phyloP scores from a whole-genome alignment of 2,329 filamentous ascomycete genomes.

The Chaetomium sp. region DNA sequence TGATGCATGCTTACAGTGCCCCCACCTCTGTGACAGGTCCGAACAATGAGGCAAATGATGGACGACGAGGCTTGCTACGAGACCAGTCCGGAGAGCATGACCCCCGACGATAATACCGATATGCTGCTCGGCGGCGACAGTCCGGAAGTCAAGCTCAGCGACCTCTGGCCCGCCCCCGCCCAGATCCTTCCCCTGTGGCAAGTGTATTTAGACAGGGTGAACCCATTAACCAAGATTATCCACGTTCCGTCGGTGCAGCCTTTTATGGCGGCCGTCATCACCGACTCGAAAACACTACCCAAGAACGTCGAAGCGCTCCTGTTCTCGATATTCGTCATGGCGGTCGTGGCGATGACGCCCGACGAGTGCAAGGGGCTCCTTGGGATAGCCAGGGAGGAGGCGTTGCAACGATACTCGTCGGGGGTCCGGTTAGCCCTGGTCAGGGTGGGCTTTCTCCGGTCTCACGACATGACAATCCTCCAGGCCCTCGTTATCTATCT shows the following conservation, averaged over 20 bases:
- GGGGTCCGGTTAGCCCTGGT: conserved; percentile 55
- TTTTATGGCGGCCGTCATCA: conserved; percentile 63
- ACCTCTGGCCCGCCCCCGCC: conserved; percentile 64
- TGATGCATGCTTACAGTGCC: conserved; percentile 20
- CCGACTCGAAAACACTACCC: conserved; percentile 56
- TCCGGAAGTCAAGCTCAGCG: conserved; percentile 44
- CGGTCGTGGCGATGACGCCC: conserved; percentile 57
- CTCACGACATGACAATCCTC: conserved; percentile 59
- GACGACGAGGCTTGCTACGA: conserved; percentile 56
- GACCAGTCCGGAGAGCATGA: conserved; percentile 48
- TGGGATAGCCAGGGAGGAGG: conserved; percentile 52
- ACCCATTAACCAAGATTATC: conserved; percentile 71
- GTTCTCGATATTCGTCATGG: conserved; percentile 67
- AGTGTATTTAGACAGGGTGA: conserved; percentile 71
- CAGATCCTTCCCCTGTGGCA: conserved; percentile 76
- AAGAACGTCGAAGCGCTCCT: conserved; percentile 63
- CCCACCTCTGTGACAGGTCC: conserved; percentile 45
- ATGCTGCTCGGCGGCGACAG: conserved; percentile 51
- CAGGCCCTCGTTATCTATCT: conserved; percentile 62
- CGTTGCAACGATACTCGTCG: conserved; percentile 54
- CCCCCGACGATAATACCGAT: conserved; percentile 56
- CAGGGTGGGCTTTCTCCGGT: conserved; percentile 59
- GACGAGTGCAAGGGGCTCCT: conserved; percentile 59
- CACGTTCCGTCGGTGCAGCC: conserved; percentile 71
- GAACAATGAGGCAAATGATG: conserved; percentile 61